Base-by-base conservation (phyloP, 129 eudicot genomes). In the Centrapalus pauciflorus region DNA sequence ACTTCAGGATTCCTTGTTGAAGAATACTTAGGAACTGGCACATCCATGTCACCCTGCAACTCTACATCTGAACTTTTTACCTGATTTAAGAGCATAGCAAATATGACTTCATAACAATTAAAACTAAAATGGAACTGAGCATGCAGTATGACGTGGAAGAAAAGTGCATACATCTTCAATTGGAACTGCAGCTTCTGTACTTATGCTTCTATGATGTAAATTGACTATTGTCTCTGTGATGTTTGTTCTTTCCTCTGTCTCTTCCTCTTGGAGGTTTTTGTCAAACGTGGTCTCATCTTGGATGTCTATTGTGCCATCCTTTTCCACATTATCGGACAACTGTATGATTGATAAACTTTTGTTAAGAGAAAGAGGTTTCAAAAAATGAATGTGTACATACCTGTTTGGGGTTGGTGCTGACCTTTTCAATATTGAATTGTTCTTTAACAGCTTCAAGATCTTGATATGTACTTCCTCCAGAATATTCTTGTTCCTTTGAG, bases 281-380 rank as follows among this genome's bases (percentile, higher is more conserved):
- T 55, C 55, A 71, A 23, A 21, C 11, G 4, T 16, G 23, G 25
- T 33, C 32, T 30, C 48, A 49, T 50, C 54, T 19, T 51, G 32
- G 19, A n/a, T 17, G 46, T 55, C 29, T 23, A 21, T 45, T 28
- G 35, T 3, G 55, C 13, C 37, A 14, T 55, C 66, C 51, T 55
- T 69, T 49, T 70, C 67, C 34, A 35, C 52, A 67, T 51, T 51
- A 59, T 62, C 49, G 19, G 70, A 52, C 24, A 46, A 46, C 79
- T 81, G 76, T 37, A 54, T 25, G 29, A 65, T 57, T 54, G 66
- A 68, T 52, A 46, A 71, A 19, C 34, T 46, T 64, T 64, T 69
- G 38, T 55, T 54, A 19, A 48, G 51, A 48, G 30, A 23, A 67
- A 33, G 30, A 25, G 40, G 5, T 7, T 21, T 21, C 2, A 34